Conservation (phyloP, 73 alveolate genomes). For the Paramecium primaurelia region DNA sequence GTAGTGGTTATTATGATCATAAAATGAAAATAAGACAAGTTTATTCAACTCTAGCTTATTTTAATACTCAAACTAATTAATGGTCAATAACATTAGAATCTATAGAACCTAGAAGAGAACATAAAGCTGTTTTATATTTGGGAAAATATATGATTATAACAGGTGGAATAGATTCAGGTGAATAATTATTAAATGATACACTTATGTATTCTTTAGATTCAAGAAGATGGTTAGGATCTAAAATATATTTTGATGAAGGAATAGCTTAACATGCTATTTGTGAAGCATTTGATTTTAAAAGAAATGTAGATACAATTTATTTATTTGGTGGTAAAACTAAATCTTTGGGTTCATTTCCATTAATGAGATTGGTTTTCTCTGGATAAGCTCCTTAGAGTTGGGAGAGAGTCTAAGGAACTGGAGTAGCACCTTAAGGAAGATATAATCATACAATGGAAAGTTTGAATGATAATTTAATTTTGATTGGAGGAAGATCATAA, state of each 20-base stretch:
- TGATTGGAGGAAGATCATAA: slow-evolving; percentile 30
- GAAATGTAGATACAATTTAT: slow-evolving; percentile 11
- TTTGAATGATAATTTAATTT: background rate
- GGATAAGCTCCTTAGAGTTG: slow-evolving; percentile 4
- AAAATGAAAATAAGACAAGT: slow-evolving; percentile 34
- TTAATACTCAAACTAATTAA: background rate
- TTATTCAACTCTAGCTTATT: background rate
- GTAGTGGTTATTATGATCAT: slow-evolving; percentile 25
- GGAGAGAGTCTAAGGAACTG: slow-evolving; percentile 9
- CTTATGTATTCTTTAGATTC: slow-evolving; percentile 16
- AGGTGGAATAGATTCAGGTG: slow-evolving; percentile 36
- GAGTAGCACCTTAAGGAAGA: slow-evolving; percentile 15
- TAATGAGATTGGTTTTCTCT: background rate
- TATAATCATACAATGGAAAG: slow-evolving; percentile 50
- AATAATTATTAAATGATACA: slow-evolving; percentile 14
- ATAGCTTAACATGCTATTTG: slow-evolving; percentile 39
- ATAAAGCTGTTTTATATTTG: background rate
- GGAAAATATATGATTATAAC: slow-evolving; percentile 7
- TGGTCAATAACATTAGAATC: slow-evolving; percentile 28
- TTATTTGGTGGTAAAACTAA: slow-evolving; percentile 43
- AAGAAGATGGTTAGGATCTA: slow-evolving; percentile 11
- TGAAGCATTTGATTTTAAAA: background rate
- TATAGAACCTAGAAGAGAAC: slow-evolving; percentile 27
- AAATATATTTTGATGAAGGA: slow-evolving; percentile 6
- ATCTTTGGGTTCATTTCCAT: slow-evolving; percentile 12